Evolutionary conservation across 345 rosid genomes (phyloP).

Genomic region (Melaleuca alternifolia): DNA sequence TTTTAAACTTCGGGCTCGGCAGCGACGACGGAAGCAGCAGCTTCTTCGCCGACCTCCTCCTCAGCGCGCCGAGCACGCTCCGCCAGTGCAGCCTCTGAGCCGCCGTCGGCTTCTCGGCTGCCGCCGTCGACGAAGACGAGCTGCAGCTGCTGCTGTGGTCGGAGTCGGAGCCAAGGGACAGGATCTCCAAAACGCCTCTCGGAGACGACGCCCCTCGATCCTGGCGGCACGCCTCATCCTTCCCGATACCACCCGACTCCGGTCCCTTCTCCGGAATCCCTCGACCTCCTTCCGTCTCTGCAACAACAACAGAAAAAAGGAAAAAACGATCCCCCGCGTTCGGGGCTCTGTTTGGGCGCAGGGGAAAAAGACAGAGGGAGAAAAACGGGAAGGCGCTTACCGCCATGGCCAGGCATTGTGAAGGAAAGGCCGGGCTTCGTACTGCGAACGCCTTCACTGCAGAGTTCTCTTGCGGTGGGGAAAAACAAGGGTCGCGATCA

Average conservation of each 20-base stretch:
- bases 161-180: constrained; percentile 32
- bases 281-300: constrained; percentile 22
- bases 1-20: too few species aligned
- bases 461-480: background rate
- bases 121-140: constrained; percentile 26
- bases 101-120: constrained; percentile 6
- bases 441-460: background rate
- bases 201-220: constrained; percentile 29
- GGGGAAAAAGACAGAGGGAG: background rate
- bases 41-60: constrained; percentile 49
- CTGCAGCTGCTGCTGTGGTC: constrained; percentile 31
- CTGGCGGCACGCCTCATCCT: background rate
- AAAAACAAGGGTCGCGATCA: background rate
- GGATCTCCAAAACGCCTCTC: constrained; percentile 51
- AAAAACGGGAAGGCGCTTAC: background rate
- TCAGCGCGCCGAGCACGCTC: constrained; percentile 36
- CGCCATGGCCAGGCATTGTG: background rate
- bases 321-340: background rate
- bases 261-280: constrained; percentile 12
- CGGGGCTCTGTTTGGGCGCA: background rate
- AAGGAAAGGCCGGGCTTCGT: background rate
- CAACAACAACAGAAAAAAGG: background rate
- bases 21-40: constrained; percentile 33
- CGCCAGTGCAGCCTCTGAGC: constrained; percentile 39
- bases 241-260: background rate